Evolutionary conservation across 1,284 basidiomycete species (phyloP).

Genomic region (Pholiota adiposa): DNA sequence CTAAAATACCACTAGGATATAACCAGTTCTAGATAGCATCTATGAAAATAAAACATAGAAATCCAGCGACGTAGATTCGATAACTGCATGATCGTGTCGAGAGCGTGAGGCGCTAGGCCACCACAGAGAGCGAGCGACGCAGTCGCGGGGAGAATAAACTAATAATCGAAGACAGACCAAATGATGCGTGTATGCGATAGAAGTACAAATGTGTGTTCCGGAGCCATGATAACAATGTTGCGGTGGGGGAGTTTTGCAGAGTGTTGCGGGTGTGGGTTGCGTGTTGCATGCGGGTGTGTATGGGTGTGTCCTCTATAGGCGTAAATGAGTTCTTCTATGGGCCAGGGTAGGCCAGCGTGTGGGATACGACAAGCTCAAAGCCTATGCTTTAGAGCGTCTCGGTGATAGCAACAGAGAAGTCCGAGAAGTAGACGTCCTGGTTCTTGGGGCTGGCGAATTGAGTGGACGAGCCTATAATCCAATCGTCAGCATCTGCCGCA

Average conservation of each 20-base stretch:
- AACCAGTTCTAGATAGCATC: constrained; percentile 1
- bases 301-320: neutral
- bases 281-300: neutral
- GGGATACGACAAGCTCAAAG: neutral
- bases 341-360: neutral
- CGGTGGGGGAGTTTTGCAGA: neutral
- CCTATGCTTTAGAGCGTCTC: constrained; percentile 41
- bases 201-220: constrained; percentile 5
- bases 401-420: constrained; percentile 66
- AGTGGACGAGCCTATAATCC: constrained; percentile 40
- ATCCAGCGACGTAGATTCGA: constrained; percentile 9
- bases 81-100: constrained; percentile 16
- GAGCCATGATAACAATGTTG: neutral
- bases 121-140: neutral
- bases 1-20: neutral
- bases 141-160: neutral
- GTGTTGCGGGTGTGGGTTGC: neutral
- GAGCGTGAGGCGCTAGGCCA: neutral
- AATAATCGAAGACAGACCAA: neutral
- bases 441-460: constrained; percentile 59
- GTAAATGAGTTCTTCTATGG: neutral
- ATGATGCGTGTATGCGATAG: neutral
- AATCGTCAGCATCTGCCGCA: constrained; percentile 1
- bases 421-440: constrained; percentile 64
- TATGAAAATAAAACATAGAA: neutral